Base-by-base conservation (phyloP, 2,329 filamentous ascomycete genomes). In the Penicillium sp. region DNA sequence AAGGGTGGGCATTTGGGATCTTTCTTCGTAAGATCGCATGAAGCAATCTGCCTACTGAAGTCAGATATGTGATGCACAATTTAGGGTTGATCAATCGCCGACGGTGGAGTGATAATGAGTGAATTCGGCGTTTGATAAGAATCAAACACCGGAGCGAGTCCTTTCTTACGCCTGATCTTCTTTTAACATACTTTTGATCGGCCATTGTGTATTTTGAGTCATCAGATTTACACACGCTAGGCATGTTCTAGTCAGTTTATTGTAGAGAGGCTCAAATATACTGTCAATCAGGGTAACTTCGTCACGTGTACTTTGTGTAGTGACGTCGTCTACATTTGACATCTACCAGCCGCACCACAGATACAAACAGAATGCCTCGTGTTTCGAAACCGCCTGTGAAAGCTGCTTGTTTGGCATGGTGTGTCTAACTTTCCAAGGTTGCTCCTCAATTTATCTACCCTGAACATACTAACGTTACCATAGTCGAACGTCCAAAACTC, bases 401-500 rank as follows among this genome's bases (percentile, higher is more conserved):
- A 27, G 36, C 43, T 52, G 49, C 43, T 2, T 52, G 49, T 14
- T 29, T 52, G 3, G 18, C 43, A 27, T 52, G 36, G 43, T 43
- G 4, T 6, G 43, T 13, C 13, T 1, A 10, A 34, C 24, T 18
- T 18, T 18, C 18, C 18, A 18, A 18, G 18, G 31, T 10, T 5
- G 11, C 10, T 21, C 22, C 4, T 34, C 13, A 5, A 13, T 5
- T 16, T 1, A 5, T 18, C n/a, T 24, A 42, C 34, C 14, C 16
- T 34, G 6, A 6, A 21, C 14, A 44, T 18, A 18, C 43, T 52
- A 10, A 47, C 21, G 21, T 34, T 36, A 18, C 13, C 32, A 11
- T 32, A 64, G 64, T 40, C 64, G 64, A 43, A 49, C 61, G 4
- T 57, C 54, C 24, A 67, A 67, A 36, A 67, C 58, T 31, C 61